Base-by-base conservation (phyloP, 371 early-diverging fungal species). In the Syncephalastrum contaminatum region DNA sequence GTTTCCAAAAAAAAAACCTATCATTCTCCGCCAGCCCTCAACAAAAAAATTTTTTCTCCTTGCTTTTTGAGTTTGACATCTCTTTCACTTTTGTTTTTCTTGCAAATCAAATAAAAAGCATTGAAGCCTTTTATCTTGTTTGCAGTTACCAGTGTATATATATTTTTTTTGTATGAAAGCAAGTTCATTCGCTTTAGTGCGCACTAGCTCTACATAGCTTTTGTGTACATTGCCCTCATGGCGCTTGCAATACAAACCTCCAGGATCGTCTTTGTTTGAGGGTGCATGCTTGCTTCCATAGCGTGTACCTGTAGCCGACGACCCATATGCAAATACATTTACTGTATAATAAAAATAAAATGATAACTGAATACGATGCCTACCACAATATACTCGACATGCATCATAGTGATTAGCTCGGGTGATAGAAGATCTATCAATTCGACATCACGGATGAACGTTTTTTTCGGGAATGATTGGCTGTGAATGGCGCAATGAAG, bases 171-270 rank as follows among this genome's bases (percentile, higher is more conserved):
- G 16, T 19, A 20, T 15, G 20, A n/a, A 54, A 43, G 54, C 54
- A 54, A 54, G 56, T 24, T 55, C 56, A 55, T 55, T 55, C 56
- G 56, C 56, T 30, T 55, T 53, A 22, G 48, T 19, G 39, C 20
- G 21, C 22, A 39, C 7, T 55, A 39, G 47, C 39, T 48, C 19
- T 55, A 15, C 25, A 45, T 55, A 47, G 56, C 47, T 47, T 16
- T 47, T 30, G 50, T 22, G 24, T 54, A 30, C 22, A 24, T 19
- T 25, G 25, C 30, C 40, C 48, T 55, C 40, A 41, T 55, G 48
- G 56, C 48, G 21, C 56, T 55, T 55, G 56, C 56, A 47, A 55
- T 39, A 55, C 19, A 10, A 36, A 27, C 46, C 27, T 8, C 4
- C 27, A 53, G 54, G 45, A 47, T 30, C 36, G 36, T 30, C 36